phyloP scores from a whole-genome alignment of 2,329 filamentous ascomycete species.

The Alternaria hordeiaustralica region DNA sequence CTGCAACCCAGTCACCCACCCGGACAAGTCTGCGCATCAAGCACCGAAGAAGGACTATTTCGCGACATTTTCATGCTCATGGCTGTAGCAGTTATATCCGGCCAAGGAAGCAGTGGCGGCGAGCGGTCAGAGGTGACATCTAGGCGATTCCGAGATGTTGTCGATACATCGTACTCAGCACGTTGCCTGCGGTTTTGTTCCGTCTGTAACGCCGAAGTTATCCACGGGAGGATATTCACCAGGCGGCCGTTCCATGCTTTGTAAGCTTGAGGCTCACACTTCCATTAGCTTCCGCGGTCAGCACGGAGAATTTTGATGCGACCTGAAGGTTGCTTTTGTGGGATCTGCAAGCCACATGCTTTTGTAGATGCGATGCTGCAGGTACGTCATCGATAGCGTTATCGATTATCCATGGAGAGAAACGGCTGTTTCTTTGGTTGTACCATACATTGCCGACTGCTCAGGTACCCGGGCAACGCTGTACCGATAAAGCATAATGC shows the following conservation, averaged over 20 bases:
- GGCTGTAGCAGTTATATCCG: not conserved
- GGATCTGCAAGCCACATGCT: not conserved
- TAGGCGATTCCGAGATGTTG: not conserved
- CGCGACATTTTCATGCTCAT: not conserved
- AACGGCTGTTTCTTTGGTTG: not conserved
- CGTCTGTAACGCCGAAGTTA: not conserved
- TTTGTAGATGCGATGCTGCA: not conserved
- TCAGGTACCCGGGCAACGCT: not conserved
- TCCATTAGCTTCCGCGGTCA: not conserved
- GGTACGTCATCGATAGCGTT: conserved; percentile 1
- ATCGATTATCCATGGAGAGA: not conserved
- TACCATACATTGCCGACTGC: not conserved
- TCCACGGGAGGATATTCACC: not conserved
- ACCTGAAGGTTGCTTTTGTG: not conserved
- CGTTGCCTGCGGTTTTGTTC: not conserved
- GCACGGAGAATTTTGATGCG: not conserved
- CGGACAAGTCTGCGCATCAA: not conserved
- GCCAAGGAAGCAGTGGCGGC: not conserved
- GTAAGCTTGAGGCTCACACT: not conserved
- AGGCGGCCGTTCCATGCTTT: not conserved
- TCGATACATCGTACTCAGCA: not conserved
- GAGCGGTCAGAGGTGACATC: not conserved
- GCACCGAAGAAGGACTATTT: not conserved
- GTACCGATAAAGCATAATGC: not conserved
- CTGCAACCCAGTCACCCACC: not conserved